phyloP scores from a whole-genome alignment of 179 eudicot species.

The Heliamphora pulchella region DNA sequence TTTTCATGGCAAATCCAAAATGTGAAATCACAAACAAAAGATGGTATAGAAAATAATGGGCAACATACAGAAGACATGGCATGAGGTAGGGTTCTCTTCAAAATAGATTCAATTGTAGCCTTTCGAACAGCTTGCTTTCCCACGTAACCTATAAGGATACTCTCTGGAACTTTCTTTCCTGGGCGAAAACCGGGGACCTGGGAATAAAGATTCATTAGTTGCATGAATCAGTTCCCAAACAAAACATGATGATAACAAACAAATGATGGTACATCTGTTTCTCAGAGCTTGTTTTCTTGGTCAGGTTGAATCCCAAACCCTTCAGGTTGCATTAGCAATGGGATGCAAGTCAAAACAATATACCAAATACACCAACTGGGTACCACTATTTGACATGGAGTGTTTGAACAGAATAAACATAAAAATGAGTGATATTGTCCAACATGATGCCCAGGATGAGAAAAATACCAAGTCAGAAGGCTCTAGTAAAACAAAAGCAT shows the following conservation, averaged over 20 bases:
- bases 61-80: slow-evolving; percentile 75
- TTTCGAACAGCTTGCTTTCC: slow-evolving; percentile 59
- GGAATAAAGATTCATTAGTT: slow-evolving; percentile 12
- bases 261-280: neutral
- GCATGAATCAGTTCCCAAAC: neutral
- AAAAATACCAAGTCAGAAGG: neutral
- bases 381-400: neutral
- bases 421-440: neutral
- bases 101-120: slow-evolving; percentile 72
- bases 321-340: neutral
- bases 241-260: neutral
- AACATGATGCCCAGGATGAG: neutral
- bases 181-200: slow-evolving; percentile 99
- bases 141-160: slow-evolving; percentile 46
- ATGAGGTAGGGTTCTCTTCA: slow-evolving; percentile 93
- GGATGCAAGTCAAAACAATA: neutral
- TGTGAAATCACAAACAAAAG: neutral
- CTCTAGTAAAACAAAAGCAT: neutral
- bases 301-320: neutral
- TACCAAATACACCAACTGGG: neutral
- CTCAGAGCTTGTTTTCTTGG: neutral
- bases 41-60: slow-evolving; percentile 3
- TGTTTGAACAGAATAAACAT: neutral
- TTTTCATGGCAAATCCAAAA: neutral
- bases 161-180: slow-evolving; percentile 80